Evolutionary conservation across 306 rosid genomes (phyloP).

Genomic region (Cucurbita moschata): DNA sequence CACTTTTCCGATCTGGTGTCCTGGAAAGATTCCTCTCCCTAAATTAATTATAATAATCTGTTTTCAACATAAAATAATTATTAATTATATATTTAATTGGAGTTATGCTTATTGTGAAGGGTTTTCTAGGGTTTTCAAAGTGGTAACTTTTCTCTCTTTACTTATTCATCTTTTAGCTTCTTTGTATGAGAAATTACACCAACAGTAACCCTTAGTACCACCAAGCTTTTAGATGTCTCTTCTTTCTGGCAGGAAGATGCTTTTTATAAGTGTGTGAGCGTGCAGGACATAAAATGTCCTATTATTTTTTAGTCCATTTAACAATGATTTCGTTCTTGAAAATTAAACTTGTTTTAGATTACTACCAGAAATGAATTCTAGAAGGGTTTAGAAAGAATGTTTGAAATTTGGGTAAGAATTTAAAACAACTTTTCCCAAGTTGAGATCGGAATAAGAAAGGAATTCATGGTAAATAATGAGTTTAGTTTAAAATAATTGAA

Average conservation of each 20-base stretch:
- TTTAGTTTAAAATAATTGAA: background rate
- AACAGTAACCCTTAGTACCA: background rate
- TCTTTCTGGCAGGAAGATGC: background rate
- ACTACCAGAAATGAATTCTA: no score
- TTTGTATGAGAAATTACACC: background rate
- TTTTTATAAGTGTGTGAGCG: background rate
- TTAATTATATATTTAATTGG: background rate
- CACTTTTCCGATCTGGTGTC: background rate
- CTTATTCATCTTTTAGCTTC: background rate
- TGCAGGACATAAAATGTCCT: background rate
- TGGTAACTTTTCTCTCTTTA: slow-evolving; percentile 2
- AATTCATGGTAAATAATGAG: background rate
- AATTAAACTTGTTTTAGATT: background rate
- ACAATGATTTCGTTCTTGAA: background rate
- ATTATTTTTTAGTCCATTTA: background rate
- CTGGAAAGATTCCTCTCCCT: background rate
- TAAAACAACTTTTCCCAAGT: background rate
- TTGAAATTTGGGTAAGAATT: background rate
- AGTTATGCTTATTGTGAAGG: background rate
- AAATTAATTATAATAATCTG: background rate
- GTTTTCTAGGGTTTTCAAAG: background rate
- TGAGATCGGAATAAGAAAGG: background rate
- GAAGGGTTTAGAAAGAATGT: background rate
- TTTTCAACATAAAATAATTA: no score
- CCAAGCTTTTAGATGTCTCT: background rate